Percentiles rank a stretch among this genome's conserved stretches.
These are phyloP conservation scores for Moesziomyces sp. DNA, from an alignment of 1,284 basidiomycete genomes.

Conservation along the genomic window DNA sequence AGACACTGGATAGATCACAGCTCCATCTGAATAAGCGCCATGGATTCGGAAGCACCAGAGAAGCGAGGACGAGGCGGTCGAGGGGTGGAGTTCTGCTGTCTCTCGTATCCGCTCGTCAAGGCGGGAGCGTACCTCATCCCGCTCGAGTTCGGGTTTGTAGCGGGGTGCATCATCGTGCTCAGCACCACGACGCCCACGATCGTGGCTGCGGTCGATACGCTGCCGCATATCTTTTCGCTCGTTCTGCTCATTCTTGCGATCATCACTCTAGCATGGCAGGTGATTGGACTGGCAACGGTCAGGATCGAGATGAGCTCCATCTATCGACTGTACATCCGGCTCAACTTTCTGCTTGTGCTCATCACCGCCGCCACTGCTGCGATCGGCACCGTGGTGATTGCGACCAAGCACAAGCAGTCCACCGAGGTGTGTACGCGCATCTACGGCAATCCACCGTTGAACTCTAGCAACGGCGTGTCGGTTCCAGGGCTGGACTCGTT, in stretches of 20 bases:
- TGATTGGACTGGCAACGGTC: slow-evolving; percentile 41
- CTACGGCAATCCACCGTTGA: slow-evolving; percentile 46
- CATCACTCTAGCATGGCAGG: slow-evolving; percentile 29
- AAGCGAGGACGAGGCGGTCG: slow-evolving; percentile 8
- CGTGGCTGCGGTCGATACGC: slow-evolving; percentile 37
- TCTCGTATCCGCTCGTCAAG: slow-evolving; percentile 47
- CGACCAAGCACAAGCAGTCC: slow-evolving; percentile 36
- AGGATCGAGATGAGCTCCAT: slow-evolving; percentile 34
- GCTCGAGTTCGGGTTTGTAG: slow-evolving; percentile 46
- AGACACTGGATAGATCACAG: slow-evolving; percentile 15
- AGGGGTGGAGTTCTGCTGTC: slow-evolving; percentile 50
- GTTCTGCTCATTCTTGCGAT: slow-evolving; percentile 30
- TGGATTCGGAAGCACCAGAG: background rate
- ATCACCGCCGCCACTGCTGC: slow-evolving; percentile 15
- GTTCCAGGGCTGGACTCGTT: slow-evolving; percentile 21
- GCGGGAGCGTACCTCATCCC: slow-evolving; percentile 45
- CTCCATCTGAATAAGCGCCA: slow-evolving; percentile 1
- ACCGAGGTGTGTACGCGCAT: slow-evolving; percentile 31
- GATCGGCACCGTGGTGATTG: slow-evolving; percentile 30
- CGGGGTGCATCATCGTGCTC: slow-evolving; percentile 40
- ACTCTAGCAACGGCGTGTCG: slow-evolving; percentile 21
- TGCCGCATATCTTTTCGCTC: slow-evolving; percentile 25
- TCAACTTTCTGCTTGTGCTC: slow-evolving; percentile 45
- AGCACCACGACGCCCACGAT: slow-evolving; percentile 38
- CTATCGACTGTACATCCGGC: slow-evolving; percentile 47